Percentiles rank a stretch among this genome's conserved stretches.
Evolutionary conservation across 257 asterid species (phyloP).

Genomic region (Solanum habrochaites): DNA sequence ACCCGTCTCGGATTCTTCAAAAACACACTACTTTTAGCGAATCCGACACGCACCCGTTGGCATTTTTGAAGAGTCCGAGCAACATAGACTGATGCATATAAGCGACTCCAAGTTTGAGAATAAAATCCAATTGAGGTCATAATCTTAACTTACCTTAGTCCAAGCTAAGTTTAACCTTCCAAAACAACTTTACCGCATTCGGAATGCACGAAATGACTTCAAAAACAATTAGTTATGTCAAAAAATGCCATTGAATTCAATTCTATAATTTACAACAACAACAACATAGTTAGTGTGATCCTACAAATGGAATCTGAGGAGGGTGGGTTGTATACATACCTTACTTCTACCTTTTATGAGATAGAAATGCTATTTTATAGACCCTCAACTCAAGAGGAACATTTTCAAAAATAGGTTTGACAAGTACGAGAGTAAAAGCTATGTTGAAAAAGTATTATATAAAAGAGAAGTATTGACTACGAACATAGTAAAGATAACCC

Average conservation of each 20-base stretch:
- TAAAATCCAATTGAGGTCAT: background rate
- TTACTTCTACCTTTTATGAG: background rate
- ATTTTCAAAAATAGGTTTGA: background rate
- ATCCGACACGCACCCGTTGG: no score
- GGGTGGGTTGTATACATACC: background rate
- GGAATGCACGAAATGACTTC: background rate
- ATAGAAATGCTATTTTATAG: background rate
- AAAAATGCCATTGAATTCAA: background rate
- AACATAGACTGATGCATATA: background rate
- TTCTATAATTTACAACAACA: background rate
- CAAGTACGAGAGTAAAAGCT: background rate
- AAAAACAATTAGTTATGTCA: background rate
- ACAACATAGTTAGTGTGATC: background rate
- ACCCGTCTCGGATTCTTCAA: no score
- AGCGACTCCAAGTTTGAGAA: background rate
- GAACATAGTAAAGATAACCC: background rate
- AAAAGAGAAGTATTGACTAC: background rate
- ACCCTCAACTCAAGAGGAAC: background rate
- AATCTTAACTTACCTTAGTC: background rate
- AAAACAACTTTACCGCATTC: background rate
- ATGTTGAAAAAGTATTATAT: background rate
- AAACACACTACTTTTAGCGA: no score
- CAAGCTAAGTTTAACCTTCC: background rate
- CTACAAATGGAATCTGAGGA: background rate
- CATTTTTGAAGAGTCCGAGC: no score